Percentiles rank a stretch among this genome's conserved stretches.
phyloP scores from a whole-genome alignment of 1,284 basidiomycete genomes.

The Puccinia novopanici region DNA sequence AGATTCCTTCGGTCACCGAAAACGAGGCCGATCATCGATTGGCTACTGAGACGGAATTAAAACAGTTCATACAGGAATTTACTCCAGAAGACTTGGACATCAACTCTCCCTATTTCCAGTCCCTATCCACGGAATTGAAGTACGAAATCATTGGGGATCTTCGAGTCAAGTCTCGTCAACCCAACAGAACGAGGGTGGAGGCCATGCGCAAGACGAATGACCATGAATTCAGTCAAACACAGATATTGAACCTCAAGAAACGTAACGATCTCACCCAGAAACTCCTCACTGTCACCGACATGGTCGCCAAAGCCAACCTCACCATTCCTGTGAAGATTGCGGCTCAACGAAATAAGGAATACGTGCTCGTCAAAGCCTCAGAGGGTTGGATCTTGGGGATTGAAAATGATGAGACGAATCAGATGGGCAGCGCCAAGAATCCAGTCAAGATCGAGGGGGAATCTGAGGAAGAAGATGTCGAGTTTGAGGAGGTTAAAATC shows the following conservation, averaged over 20 bases:
- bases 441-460: conserved; percentile 81
- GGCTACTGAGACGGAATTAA: conserved; percentile 88
- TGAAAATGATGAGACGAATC: conserved; percentile 62
- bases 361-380: conserved; percentile 85
- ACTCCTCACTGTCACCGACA: conserved; percentile 86
- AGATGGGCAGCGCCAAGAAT: conserved; percentile 72
- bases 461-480: conserved; percentile 55
- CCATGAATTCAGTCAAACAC: conserved; percentile 91
- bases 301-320: conserved; percentile 82
- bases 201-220: conserved; percentile 86
- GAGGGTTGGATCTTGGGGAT: conserved; percentile 91
- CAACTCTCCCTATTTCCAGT: conserved; percentile 78
- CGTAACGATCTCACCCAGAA: conserved; percentile 92
- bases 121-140: conserved; percentile 90
- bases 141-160: conserved; percentile 98
- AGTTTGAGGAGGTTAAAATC: conserved; percentile 26
- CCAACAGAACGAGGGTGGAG: conserved; percentile 84
- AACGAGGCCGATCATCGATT: conserved; percentile 75
- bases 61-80: conserved; percentile 87
- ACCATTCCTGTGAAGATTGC: conserved; percentile 90
- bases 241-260: conserved; percentile 85
- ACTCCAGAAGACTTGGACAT: conserved; percentile 87
- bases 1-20: conserved; percentile 58
- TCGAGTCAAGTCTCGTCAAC: conserved; percentile 87
- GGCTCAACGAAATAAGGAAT: conserved; percentile 88